Evolutionary conservation across 331 rosid species (phyloP).

Genomic region (Pyrus hybrid): DNA sequence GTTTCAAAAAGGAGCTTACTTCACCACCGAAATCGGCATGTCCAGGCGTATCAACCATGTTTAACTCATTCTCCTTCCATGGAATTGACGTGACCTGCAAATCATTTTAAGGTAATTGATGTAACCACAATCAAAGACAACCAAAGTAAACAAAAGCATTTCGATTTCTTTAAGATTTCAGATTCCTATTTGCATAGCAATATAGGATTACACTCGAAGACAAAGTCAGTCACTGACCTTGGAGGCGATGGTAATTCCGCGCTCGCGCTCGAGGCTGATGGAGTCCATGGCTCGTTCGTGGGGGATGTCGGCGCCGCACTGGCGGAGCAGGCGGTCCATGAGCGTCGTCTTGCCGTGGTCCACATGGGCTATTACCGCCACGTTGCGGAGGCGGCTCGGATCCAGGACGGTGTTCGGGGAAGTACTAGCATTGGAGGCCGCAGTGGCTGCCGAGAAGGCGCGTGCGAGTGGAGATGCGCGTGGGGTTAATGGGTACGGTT

Average conservation of each 20-base stretch:
- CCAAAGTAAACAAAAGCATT: background rate
- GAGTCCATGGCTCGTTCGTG: slow-evolving; percentile 98
- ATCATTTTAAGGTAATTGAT: background rate
- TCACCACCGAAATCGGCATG: slow-evolving; percentile 99
- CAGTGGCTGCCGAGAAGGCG: slow-evolving; percentile 43
- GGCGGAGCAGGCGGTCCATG: slow-evolving; percentile 96
- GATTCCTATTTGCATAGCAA: background rate
- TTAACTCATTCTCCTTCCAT: slow-evolving; percentile 88
- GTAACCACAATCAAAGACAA: background rate
- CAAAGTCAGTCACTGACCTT: slow-evolving; percentile 36
- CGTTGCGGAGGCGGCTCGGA: slow-evolving; percentile 83
- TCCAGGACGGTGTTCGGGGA: slow-evolving; percentile 25
- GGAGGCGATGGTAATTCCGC: slow-evolving; percentile 93
- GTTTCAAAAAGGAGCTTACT: slow-evolving; percentile 27
- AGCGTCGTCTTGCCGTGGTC: slow-evolving; percentile 99
- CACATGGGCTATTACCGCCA: slow-evolving; percentile 92
- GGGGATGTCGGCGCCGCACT: slow-evolving; percentile 98
- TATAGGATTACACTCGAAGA: background rate
- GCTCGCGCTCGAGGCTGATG: slow-evolving; percentile 79
- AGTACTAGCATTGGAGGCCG: slow-evolving; percentile 23
- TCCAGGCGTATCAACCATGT: slow-evolving; percentile 98
- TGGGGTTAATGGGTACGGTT: slow-evolving; percentile 13
- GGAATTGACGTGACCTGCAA: slow-evolving; percentile 70
- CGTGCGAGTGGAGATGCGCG: slow-evolving; percentile 28
- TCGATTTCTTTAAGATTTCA: background rate